A percentile compares a stretch with the other conserved stretches of the same genome.
phyloP scores from a whole-genome alignment of 345 rosid species.

The Citrus trifoliata region DNA sequence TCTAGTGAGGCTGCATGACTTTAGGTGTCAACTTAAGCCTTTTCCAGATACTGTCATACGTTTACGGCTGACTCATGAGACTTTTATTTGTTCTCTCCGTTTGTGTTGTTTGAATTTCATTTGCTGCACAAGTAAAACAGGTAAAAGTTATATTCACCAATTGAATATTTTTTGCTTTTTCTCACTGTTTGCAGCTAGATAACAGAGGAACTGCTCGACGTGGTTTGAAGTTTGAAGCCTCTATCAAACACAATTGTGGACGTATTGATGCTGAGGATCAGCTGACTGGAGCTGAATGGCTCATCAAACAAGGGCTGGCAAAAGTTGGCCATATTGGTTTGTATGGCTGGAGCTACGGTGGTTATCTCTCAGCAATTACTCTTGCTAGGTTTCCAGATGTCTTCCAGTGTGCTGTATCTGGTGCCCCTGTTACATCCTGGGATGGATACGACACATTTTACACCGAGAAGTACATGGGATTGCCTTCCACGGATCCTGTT shows the following conservation, averaged over 20 bases:
- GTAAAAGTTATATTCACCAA: not conserved
- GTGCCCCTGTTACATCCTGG: constrained; percentile 97
- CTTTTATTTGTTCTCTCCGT: not conserved
- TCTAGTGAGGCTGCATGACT: not conserved
- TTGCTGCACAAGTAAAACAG: not conserved
- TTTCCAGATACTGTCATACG: not conserved
- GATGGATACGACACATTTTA: constrained; percentile 93
- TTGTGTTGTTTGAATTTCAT: not conserved
- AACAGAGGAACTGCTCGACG: constrained; percentile 90
- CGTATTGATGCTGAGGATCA: constrained; percentile 76
- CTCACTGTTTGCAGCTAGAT: constrained; percentile 57
- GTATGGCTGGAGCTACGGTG: constrained; percentile 94
- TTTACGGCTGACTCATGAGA: not conserved
- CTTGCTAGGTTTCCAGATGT: constrained; percentile 63
- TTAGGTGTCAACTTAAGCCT: not conserved
- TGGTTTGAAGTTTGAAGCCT: constrained; percentile 83
- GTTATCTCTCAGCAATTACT: constrained; percentile 82
- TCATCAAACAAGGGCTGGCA: constrained; percentile 73
- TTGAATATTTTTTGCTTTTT: not conserved
- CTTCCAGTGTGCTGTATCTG: constrained; percentile 70
- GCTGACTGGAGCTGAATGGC: constrained; percentile 79
- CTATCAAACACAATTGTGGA: constrained; percentile 58
- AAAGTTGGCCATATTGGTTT: constrained; percentile 65
- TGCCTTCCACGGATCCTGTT: constrained; percentile 44
- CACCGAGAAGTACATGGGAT: constrained; percentile 93